These are phyloP conservation scores for Styphnolobium japonicum DNA, from an alignment of 306 rosid species.

Conservation along the genomic window DNA sequence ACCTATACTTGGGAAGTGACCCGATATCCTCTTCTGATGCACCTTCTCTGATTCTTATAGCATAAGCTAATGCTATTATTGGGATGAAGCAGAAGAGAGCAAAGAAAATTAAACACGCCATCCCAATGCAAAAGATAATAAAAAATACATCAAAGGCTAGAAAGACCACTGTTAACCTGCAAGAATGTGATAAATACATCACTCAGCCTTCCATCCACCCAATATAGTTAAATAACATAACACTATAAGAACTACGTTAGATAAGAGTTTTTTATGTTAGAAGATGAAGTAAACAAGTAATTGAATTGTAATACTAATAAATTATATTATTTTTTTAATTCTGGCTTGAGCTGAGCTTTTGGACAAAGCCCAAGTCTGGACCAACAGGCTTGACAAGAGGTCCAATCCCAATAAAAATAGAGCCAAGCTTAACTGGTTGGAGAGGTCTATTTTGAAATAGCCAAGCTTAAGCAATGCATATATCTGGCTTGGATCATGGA, in stretches of 20 bases:
- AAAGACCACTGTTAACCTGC: conserved; percentile 90
- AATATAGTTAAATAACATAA: not conserved
- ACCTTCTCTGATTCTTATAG: conserved; percentile 70
- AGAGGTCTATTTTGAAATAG: conserved; percentile 1
- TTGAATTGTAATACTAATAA: not conserved
- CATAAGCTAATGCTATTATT: conserved; percentile 66
- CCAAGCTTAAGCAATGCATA: no score
- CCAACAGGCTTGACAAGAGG: not conserved
- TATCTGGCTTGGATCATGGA: no score
- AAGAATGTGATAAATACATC: conserved; percentile 15
- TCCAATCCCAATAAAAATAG: conserved; percentile 1
- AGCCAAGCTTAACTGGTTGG: not conserved
- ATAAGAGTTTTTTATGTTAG: not conserved
- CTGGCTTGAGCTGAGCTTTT: not conserved
- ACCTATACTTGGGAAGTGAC: conserved; percentile 69
- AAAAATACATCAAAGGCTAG: conserved; percentile 81
- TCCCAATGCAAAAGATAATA: conserved; percentile 73
- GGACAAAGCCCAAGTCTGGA: not conserved
- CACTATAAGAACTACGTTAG: not conserved
- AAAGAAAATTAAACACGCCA: conserved; percentile 69
- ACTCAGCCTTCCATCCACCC: not conserved
- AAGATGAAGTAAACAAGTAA: conserved; percentile 12
- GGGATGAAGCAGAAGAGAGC: conserved; percentile 76
- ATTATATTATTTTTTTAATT: not conserved
- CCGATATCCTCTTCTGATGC: conserved; percentile 80